phyloP scores from a whole-genome alignment of 139 green algal species.

The Medakamo hakoo region DNA sequence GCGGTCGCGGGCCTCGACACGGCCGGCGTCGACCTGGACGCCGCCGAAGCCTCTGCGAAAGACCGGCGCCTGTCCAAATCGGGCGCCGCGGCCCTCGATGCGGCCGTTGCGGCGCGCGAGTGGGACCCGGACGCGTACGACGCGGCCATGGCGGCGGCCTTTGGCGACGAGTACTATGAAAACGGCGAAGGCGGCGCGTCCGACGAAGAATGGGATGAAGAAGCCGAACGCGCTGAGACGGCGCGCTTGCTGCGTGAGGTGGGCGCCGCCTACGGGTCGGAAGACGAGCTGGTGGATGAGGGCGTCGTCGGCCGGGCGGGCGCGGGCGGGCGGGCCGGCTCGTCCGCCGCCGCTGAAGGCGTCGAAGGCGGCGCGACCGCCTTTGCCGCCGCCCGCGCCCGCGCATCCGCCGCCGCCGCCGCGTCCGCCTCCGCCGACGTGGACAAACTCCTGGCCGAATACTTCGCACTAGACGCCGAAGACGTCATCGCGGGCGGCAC shows the following conservation, averaged over 20 bases:
- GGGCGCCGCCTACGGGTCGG: conserved; percentile 74
- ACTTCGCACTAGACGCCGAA: conserved; percentile 86
- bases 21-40: background rate
- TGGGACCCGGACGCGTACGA: conserved; percentile 90
- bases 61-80: conserved; percentile 1
- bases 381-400: background rate
- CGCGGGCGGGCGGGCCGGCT: conserved; percentile 9
- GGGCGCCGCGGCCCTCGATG: conserved; percentile 21
- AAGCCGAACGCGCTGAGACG: conserved; percentile 61
- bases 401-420: conserved; percentile 2
- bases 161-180: conserved; percentile 81
- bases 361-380: conserved; percentile 1
- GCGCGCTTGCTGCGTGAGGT: conserved; percentile 68
- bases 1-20: background rate
- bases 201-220: conserved; percentile 16
- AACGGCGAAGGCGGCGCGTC: conserved; percentile 13
- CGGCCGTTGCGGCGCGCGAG: conserved; percentile 58
- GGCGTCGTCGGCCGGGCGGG: conserved; percentile 17
- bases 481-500: conserved; percentile 63
- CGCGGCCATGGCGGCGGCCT: conserved; percentile 64
- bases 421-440: conserved; percentile 16
- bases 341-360: conserved; percentile 3
- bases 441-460: conserved; percentile 66
- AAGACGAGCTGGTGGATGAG: conserved; percentile 11
- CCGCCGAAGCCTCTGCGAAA: background rate